Percentiles rank a stretch among this genome's conserved stretches.
Conservation (phyloP, 257 asterid genomes). For the Solanum piurae region DNA sequence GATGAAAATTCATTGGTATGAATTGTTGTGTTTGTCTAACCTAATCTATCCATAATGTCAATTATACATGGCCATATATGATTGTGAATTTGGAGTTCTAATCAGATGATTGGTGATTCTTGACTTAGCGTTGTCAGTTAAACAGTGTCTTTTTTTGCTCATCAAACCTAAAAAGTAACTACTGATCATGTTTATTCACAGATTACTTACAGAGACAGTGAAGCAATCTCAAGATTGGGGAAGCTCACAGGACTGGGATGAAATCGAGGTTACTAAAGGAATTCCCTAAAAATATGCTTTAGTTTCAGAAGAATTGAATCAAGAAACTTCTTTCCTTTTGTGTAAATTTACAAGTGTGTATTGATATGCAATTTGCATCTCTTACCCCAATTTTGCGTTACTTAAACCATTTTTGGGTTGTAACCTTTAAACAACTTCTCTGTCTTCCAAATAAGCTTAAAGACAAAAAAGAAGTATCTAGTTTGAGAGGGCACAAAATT, state of each 20-base stretch:
- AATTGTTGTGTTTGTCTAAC: neutral
- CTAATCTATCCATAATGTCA: neutral
- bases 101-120: neutral
- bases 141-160: neutral
- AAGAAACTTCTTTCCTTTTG: neutral
- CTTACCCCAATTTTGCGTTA: neutral
- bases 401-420: neutral
- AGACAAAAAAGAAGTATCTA: neutral
- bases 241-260: constrained; percentile 66
- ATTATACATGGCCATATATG: neutral
- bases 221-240: constrained; percentile 65
- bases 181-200: constrained; percentile 21
- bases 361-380: neutral
- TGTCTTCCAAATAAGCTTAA: neutral
- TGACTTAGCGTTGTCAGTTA: neutral
- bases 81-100: neutral
- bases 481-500: neutral
- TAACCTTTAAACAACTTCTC: neutral
- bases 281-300: neutral
- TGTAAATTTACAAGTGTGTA: neutral
- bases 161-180: neutral
- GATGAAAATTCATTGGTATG: neutral
- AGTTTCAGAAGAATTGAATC: neutral
- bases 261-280: constrained; percentile 48
- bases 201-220: constrained; percentile 67